Evolutionary conservation across 257 asterid genomes (phyloP).

Genomic region (Solanum corneliomulleri): DNA sequence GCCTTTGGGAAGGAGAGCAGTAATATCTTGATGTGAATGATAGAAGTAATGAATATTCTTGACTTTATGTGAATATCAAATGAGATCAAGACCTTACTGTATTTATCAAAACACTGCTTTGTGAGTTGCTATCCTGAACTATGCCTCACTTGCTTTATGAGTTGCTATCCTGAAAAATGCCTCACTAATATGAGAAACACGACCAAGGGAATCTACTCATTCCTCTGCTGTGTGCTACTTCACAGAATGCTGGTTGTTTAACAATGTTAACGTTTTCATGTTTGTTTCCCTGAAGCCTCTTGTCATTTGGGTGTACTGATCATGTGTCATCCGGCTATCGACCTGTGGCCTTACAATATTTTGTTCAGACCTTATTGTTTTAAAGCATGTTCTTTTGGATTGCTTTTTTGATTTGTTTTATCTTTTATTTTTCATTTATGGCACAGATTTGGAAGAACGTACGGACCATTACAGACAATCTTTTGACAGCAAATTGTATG

Average conservation of each 20-base stretch:
- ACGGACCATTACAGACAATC: slow-evolving; percentile 50
- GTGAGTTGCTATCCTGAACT: neutral
- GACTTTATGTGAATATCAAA: neutral
- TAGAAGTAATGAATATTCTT: neutral
- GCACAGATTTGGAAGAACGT: slow-evolving; percentile 44
- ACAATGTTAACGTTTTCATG: neutral
- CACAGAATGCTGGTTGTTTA: neutral
- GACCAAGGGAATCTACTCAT: neutral
- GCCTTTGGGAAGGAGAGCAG: neutral
- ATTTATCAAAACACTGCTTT: neutral
- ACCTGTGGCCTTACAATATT: neutral
- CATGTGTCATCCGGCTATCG: neutral
- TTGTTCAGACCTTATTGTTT: neutral
- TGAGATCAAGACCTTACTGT: neutral
- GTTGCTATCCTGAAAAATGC: neutral
- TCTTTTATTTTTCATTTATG: slow-evolving; percentile 8
- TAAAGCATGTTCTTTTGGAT: neutral
- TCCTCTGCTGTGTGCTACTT: neutral
- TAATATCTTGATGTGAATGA: neutral
- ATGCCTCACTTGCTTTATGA: neutral
- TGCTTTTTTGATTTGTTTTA: slow-evolving; percentile 4
- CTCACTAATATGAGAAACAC: neutral
- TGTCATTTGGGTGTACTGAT: neutral
- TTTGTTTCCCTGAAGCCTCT: neutral
- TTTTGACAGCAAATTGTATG: slow-evolving; percentile 54